These are phyloP conservation scores for Hypoxylon cercidicola DNA, from an alignment of 495 filamentous ascomycete genomes.

Conservation along the genomic window DNA sequence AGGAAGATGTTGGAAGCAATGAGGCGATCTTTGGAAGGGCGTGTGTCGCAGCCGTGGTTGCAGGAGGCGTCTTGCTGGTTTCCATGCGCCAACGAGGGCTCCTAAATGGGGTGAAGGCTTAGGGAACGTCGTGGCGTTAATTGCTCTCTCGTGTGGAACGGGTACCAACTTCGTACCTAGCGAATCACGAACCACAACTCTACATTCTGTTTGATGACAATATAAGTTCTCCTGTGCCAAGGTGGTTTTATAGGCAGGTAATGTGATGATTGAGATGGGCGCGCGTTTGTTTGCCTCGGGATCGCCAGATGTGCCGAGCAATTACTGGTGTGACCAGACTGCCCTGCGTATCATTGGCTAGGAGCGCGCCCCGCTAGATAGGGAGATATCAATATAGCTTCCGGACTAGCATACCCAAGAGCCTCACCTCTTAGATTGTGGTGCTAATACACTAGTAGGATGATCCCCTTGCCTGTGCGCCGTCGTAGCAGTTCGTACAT, in stretches of 20 bases:
- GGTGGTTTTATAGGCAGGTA: too few species aligned
- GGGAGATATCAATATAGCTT: neutral
- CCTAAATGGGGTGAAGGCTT: constrained; percentile 8
- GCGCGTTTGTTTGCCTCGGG: neutral
- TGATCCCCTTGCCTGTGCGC: too few species aligned
- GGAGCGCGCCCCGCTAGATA: neutral
- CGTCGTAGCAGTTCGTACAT: too few species aligned
- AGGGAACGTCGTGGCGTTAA: constrained; percentile 21
- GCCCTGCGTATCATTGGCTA: neutral
- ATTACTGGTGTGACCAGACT: neutral
- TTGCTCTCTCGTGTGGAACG: constrained; percentile 4
- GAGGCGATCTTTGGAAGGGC: neutral
- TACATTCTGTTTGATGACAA: neutral
- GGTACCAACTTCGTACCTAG: constrained; percentile 15
- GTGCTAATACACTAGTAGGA: too few species aligned
- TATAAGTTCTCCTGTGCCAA: neutral
- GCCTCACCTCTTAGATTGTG: too few species aligned
- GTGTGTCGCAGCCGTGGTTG: constrained; percentile 10
- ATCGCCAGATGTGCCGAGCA: neutral
- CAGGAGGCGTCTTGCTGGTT: constrained; percentile 13
- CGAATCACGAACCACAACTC: constrained; percentile 17
- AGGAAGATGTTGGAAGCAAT: neutral
- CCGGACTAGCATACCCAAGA: too few species aligned
- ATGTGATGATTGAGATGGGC: too few species aligned
- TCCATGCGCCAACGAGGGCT: constrained; percentile 12